phyloP scores from a whole-genome alignment of 2,329 filamentous ascomycete genomes.

The Talaromyces amestolkiae region DNA sequence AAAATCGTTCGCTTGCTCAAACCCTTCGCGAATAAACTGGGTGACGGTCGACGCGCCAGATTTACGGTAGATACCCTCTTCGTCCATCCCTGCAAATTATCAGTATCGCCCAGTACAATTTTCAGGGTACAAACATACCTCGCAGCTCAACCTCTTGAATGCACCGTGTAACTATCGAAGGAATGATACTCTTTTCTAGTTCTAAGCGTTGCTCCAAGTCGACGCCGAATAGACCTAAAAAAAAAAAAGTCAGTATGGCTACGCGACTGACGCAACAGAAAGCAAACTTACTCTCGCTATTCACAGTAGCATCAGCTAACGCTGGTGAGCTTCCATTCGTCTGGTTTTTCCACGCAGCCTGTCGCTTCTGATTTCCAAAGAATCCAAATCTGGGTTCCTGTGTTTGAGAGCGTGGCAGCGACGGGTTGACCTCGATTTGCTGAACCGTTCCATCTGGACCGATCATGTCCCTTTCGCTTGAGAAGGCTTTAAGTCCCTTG shows the following conservation, averaged over 20 bases:
- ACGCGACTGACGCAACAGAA: background rate
- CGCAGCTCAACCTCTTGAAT: slow-evolving; percentile 95
- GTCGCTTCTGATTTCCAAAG: slow-evolving; percentile 56
- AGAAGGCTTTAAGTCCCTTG: slow-evolving; percentile 91
- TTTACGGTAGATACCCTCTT: slow-evolving; percentile 97
- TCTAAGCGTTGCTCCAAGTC: slow-evolving; percentile 84
- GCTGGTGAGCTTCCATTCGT: slow-evolving; percentile 45
- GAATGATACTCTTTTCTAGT: slow-evolving; percentile 83
- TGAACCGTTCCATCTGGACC: slow-evolving; percentile 16
- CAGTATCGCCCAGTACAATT: background rate
- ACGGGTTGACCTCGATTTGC: slow-evolving; percentile 24
- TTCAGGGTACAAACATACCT: slow-evolving; percentile 48
- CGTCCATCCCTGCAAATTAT: slow-evolving; percentile 66
- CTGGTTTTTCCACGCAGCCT: slow-evolving; percentile 40
- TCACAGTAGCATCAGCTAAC: slow-evolving; percentile 34
- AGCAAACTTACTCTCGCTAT: slow-evolving; percentile 36
- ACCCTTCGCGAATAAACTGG: slow-evolving; percentile 85
- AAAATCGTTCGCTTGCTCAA: slow-evolving; percentile 77
- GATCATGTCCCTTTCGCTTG: slow-evolving; percentile 53
- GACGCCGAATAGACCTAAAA: slow-evolving; percentile 71
- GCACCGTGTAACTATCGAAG: slow-evolving; percentile 84
- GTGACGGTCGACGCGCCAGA: slow-evolving; percentile 90
- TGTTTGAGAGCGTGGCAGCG: slow-evolving; percentile 39
- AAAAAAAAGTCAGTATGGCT: background rate
- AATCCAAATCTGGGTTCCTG: slow-evolving; percentile 62